Base-by-base conservation (phyloP, 352 stramenopile genomes). In the Phytophthora rubi region DNA sequence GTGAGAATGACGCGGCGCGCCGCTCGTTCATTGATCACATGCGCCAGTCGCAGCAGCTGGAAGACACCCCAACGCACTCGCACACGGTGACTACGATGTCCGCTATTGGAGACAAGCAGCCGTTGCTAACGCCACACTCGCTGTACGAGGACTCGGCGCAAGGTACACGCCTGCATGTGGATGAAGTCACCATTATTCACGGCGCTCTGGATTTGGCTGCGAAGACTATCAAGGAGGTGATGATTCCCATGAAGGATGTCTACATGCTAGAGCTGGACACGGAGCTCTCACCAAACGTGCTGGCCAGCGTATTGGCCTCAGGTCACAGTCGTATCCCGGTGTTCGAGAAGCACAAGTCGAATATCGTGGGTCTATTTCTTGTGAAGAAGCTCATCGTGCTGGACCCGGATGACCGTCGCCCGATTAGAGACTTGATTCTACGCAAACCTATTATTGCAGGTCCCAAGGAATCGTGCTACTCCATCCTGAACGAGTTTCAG, bases 151-250 rank as follows among this genome's bases (percentile, higher is more conserved):
- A 86, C 57, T 82, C 75, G 18, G 75, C 79, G 2, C 76, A 85
- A 59, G 76, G 81, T 28, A 92, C 86, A 2, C 57, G 76, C 13
- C 59, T 94, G n/a, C 76, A 91, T 59, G 81, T 82, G 33, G 91
- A 98, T 65, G 94, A 98, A 76, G 90, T 98, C 2, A 95, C 81
- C 1, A 97, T 98, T 64, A 97, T 98, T 58, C 90, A 97, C 67
- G 96, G 95, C 33, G 92, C 93, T 10, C 62, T 99, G 49, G 77
- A 91, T 53, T 80, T 99, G 49, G 91, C 87, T 16, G 81, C 89
- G 47, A 98, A 94, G 65, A 92, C 85, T 0, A 89, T 97, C 3
- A 72, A 64, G 1, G 86, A 98, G 61, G 85, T 97, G 16, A 98
- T 96, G 86, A 97, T 97, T 37, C 90, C 89, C 7, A 86, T 97